Base-by-base conservation (phyloP, 805 yeast species). In the Starmerella potacharoeniae region DNA sequence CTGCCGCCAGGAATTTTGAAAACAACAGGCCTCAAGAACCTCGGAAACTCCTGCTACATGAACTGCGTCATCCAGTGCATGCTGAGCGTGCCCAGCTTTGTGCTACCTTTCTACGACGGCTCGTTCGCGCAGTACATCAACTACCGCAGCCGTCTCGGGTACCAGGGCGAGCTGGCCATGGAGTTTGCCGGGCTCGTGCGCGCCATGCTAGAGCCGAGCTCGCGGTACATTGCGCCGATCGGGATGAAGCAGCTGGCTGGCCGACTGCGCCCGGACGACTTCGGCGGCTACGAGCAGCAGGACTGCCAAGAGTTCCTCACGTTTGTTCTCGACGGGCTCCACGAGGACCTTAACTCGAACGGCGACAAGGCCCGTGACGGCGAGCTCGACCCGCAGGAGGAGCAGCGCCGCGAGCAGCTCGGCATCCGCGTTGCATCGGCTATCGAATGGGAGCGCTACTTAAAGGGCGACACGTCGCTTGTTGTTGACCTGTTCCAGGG, bases 31-130 rank as follows among this genome's bases (percentile, higher is more conserved):
- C 72, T 90, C 6, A 73, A 75, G 13, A 90, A 90, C 66, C 72
- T 90, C 58, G 96, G 96, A 2, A 91, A 91, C 64, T 85, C 95
- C 0, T 90, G 97, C 68, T 90, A 90, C 68, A 84, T 90, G 89
- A 90, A 90, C 69, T 84, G 95, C 61, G 76, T 85, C 3, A 68
- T 90, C n/a, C 97, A 90, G 69, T 87, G 96, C 67, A 67, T 91
- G 37, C 75, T 83, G 4, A 90, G 91, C 0, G 81, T 91, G 0
- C 80, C 80, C 1, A 81, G 80, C 56, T 69, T 90, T 31, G 75
- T 83, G 3, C 73, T 72, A 47, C 79, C 84, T 54, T 85, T 90
- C 63, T 71, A 83, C 45, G 69, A 75, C 59, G 81, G 80, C 13
- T 69, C 79, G 0, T 88, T 82, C 68, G 75, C 76, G 58, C 76